phyloP scores from a whole-genome alignment of 768 basidiomycete genomes.

The Sistotremastrum niveocremeum region DNA sequence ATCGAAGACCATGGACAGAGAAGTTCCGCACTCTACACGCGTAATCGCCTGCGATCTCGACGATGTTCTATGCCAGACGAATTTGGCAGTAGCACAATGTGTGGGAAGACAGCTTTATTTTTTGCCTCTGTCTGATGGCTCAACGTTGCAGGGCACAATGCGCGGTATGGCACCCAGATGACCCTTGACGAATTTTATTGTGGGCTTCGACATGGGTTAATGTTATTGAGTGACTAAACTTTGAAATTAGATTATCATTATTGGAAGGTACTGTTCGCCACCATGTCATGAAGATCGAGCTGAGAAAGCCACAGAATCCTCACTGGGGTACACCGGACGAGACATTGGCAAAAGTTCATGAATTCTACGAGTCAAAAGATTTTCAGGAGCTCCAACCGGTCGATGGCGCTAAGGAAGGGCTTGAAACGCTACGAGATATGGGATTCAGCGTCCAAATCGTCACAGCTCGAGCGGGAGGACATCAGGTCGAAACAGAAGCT shows the following conservation, averaged over 20 bases:
- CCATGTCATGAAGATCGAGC: not conserved
- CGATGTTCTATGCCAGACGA: slow-evolving; percentile 57
- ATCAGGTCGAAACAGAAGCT: slow-evolving; percentile 43
- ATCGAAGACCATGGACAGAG: too few species aligned
- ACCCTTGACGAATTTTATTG: slow-evolving; percentile 46
- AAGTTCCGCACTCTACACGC: slow-evolving; percentile 12
- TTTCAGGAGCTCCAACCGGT: slow-evolving; percentile 38
- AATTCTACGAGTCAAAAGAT: slow-evolving; percentile 41
- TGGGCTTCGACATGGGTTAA: slow-evolving; percentile 18
- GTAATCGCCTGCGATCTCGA: slow-evolving; percentile 55
- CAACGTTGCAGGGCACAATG: slow-evolving; percentile 47
- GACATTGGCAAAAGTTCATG: slow-evolving; percentile 43
- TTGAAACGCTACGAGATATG: slow-evolving; percentile 39
- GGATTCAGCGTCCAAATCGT: slow-evolving; percentile 63
- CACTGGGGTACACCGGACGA: slow-evolving; percentile 50
- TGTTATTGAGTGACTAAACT: not conserved
- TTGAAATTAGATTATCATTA: slow-evolving; percentile 47
- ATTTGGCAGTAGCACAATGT: slow-evolving; percentile 44
- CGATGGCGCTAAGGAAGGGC: slow-evolving; percentile 46
- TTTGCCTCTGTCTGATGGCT: not conserved
- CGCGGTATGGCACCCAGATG: slow-evolving; percentile 42
- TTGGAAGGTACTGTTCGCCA: slow-evolving; percentile 42
- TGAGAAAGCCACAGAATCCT: slow-evolving; percentile 22
- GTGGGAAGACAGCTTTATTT: slow-evolving; percentile 11
- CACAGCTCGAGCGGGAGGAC: slow-evolving; percentile 51